Evolutionary conservation across 192 early-diverging fungal genomes (phyloP).

Genomic region (Rhizophagus clarus): DNA sequence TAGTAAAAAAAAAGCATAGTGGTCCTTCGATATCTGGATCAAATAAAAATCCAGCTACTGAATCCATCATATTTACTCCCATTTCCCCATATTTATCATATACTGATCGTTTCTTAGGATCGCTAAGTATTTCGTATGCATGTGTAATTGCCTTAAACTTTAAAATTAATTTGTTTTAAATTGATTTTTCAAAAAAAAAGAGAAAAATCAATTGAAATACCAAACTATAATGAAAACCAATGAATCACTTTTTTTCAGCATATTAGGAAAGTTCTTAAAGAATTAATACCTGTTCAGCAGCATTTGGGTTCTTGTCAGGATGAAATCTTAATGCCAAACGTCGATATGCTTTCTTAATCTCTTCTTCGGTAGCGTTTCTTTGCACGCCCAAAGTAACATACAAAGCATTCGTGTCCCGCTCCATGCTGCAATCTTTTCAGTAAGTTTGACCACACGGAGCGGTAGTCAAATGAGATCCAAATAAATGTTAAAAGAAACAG

Average conservation of each 20-base stretch:
- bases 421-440: constrained; percentile 42
- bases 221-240: neutral
- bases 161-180: neutral
- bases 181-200: neutral
- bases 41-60: constrained; percentile 65
- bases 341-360: constrained; percentile 62
- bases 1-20: constrained; percentile 61
- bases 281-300: constrained; percentile 56
- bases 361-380: constrained; percentile 54
- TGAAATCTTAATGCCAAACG: constrained; percentile 51
- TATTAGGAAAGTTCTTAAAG: too few relatives aligned
- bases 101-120: constrained; percentile 80
- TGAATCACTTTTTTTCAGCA: neutral
- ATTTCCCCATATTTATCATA: constrained; percentile 90
- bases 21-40: constrained; percentile 67
- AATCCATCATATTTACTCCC: constrained; percentile 75
- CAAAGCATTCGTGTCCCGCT: constrained; percentile 56
- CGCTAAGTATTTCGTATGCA: constrained; percentile 81
- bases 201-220: neutral
- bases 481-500: neutral
- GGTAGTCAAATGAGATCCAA: neutral
- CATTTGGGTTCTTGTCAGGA: constrained; percentile 62
- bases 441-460: constrained; percentile 8
- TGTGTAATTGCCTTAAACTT: constrained; percentile 84
- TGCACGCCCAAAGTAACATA: constrained; percentile 53